Base-by-base conservation (phyloP, 331 rosid genomes). In the Arachis monticola region DNA sequence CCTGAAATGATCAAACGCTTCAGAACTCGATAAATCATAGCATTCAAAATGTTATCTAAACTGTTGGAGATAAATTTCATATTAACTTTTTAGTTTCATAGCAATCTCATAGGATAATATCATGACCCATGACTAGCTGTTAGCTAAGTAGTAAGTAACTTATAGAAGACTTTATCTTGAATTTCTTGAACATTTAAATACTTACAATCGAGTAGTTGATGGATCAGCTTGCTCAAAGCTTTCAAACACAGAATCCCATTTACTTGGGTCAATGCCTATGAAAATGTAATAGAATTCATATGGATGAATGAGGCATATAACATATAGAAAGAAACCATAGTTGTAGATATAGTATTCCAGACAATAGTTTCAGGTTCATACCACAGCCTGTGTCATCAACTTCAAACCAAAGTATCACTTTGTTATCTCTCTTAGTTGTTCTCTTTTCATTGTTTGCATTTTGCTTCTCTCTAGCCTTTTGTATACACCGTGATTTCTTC, bases 201-300 rank as follows among this genome's bases (percentile, higher is more conserved):
- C 97, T 87, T 72, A 95, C 99, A 96, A 83, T 83, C 99, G 76
- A 52, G 98, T 95, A 41, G 99, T 95, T 46, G 99, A 90, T 79
- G 98, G 99, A 86, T 95, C 99, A 22, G 97, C 99, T 83, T 95
- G 99, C 87, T 95, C 99, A 75, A 95, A 95, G 88, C 99, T 95
- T 85, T 95, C 99, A 65, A 95, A 95, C 70, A 95, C 99, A 14
- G 97, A 87, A 61, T 95, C 98, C 99, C 98, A 95, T 83, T 95
- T 95, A 80, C 92, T 78, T 52, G 97, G 90, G 79, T 92, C 99
- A 75, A 95, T 95, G 46, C 99, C 99, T 95, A 72, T 17, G 76
- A 42, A 30, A 12, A 42, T 27, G 41, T 38, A 38, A 69, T 11
- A 47, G 48, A 31, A 78, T 47, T 35, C 47, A 70, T 8, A 65